Conservation (phyloP, 495 filamentous ascomycete genomes). For the Penicillium lagena region DNA sequence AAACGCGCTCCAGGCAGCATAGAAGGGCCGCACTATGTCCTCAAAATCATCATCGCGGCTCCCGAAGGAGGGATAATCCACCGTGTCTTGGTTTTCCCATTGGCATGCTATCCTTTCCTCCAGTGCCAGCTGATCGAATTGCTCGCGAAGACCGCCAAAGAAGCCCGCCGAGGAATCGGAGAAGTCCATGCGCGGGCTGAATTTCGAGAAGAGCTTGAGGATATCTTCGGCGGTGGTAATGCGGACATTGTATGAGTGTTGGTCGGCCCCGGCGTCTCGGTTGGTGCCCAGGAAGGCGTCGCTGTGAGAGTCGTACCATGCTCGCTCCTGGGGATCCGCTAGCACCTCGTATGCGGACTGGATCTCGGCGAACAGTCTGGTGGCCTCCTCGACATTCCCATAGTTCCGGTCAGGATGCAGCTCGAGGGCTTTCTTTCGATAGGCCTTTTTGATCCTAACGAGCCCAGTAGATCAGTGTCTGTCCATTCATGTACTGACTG, state of each 20-base stretch:
- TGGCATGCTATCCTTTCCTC: slow-evolving; percentile 73
- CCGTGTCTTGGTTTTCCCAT: slow-evolving; percentile 51
- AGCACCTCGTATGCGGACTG: slow-evolving; percentile 93
- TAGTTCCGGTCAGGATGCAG: slow-evolving; percentile 94
- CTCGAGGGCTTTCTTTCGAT: slow-evolving; percentile 83
- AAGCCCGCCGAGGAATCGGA: slow-evolving; percentile 74
- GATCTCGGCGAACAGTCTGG: slow-evolving; percentile 79
- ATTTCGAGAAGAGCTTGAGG: slow-evolving; percentile 62
- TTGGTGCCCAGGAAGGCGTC: slow-evolving; percentile 69
- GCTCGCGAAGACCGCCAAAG: slow-evolving; percentile 65
- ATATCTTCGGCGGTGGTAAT: slow-evolving; percentile 77
- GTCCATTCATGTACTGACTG: too few relatives aligned
- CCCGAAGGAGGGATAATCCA: slow-evolving; percentile 78
- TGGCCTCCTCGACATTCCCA: slow-evolving; percentile 76
- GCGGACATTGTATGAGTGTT: slow-evolving; percentile 56
- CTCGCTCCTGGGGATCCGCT: slow-evolving; percentile 88
- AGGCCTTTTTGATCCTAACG: slow-evolving; percentile 84
- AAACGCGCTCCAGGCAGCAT: slow-evolving; percentile 74
- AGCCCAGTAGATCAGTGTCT: slow-evolving; percentile 5
- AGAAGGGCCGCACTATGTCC: slow-evolving; percentile 70
- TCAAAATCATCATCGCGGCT: slow-evolving; percentile 60
- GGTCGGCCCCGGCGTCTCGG: slow-evolving; percentile 26
- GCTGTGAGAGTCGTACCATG: slow-evolving; percentile 96
- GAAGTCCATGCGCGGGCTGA: slow-evolving; percentile 69
- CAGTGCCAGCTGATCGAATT: slow-evolving; percentile 71